Conservation (phyloP, 345 rosid species). For the Iberis pinnata region DNA sequence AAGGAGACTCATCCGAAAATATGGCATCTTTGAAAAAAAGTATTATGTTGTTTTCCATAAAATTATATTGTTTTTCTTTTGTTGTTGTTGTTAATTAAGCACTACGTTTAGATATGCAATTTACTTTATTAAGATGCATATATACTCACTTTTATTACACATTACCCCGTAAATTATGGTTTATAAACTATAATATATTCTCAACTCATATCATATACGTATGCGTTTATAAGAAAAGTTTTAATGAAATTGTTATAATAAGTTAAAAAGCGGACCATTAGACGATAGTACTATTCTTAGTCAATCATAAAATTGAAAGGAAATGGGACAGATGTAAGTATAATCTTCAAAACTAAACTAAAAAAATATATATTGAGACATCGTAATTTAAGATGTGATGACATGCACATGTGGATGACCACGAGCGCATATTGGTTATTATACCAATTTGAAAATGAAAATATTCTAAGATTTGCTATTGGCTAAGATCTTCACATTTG, state of each 20-base stretch:
- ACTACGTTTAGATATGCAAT: constrained; percentile 25
- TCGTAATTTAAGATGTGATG: constrained; percentile 16
- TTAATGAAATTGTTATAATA: neutral
- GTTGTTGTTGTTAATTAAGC: constrained; percentile 17
- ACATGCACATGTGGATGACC: constrained; percentile 22
- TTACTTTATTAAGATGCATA: constrained; percentile 33
- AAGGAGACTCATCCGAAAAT: constrained; percentile 3
- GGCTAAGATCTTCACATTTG: constrained; percentile 7
- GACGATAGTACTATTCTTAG: neutral
- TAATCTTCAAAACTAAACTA: neutral
- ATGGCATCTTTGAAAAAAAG: constrained; percentile 29
- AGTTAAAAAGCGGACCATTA: neutral
- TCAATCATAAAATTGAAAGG: neutral
- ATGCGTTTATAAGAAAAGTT: neutral
- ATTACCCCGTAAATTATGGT: neutral
- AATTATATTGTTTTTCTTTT: too few species aligned
- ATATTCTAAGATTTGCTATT: constrained; percentile 19
- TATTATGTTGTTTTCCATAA: too few species aligned
- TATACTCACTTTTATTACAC: constrained; percentile 22
- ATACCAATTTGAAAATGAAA: constrained; percentile 22
- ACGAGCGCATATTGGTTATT: constrained; percentile 2
- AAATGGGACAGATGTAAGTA: constrained; percentile 13
- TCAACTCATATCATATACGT: constrained; percentile 1
- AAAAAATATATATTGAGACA: neutral
- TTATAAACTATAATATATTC: neutral